Percentiles rank a stretch among this genome's conserved stretches.
These are phyloP conservation scores for Scutellaria galericulata DNA, from an alignment of 257 asterid genomes.

Conservation along the genomic window DNA sequence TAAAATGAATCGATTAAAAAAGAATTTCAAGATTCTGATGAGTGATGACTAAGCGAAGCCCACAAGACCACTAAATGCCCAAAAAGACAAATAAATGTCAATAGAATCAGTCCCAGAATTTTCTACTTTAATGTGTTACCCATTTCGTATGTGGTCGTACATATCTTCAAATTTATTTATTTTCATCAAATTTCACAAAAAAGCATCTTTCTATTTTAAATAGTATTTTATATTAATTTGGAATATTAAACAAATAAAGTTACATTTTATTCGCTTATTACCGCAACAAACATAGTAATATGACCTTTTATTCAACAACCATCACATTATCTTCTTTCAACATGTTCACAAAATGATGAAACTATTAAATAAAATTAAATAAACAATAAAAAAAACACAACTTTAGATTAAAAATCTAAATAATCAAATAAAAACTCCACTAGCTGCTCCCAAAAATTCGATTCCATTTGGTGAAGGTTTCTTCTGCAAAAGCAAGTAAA, in stretches of 20 bases:
- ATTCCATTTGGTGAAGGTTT: constrained; percentile 62
- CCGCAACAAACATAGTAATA: too few relatives aligned
- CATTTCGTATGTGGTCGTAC: constrained; percentile 50
- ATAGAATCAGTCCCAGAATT: not conserved
- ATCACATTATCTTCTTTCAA: too few relatives aligned
- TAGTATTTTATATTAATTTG: too few relatives aligned
- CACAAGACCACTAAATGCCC: constrained; percentile 2
- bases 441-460: constrained; percentile 23
- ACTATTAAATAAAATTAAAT: not conserved
- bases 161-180: constrained; percentile 25
- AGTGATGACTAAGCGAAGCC: not conserved
- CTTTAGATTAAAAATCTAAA: not conserved
- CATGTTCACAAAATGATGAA: not conserved
- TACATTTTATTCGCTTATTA: too few relatives aligned
- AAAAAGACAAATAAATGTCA: not conserved
- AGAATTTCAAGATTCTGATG: not conserved
- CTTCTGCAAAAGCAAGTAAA: constrained; percentile 31
- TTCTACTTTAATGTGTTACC: constrained; percentile 11
- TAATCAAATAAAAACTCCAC: constrained; percentile 45
- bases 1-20: not conserved
- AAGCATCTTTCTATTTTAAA: too few relatives aligned
- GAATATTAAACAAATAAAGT: too few relatives aligned
- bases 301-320: too few relatives aligned
- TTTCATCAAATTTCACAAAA: not conserved
- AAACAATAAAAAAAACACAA: not conserved